Base-by-base conservation (phyloP, 257 asterid species). In the Perilla frutescens region DNA sequence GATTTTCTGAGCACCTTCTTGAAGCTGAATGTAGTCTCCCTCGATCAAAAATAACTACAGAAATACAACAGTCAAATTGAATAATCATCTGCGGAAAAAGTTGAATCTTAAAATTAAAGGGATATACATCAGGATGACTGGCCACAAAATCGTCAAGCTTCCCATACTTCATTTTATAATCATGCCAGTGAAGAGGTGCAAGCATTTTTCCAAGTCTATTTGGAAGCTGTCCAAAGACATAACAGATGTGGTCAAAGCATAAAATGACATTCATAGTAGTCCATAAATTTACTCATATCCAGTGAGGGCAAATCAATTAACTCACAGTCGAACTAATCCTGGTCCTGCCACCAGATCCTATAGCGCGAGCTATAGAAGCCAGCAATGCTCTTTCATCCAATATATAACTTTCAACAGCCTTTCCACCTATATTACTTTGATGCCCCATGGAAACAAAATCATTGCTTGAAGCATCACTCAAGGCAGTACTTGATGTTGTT, bases 131-230 rank as follows among this genome's bases (percentile, higher is more conserved):
- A 74, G 96, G 87, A 82, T 87, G 96, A 79, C 85, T 79, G 65
- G 89, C 85, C 57, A 93, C 91, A 80, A 93, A 93, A 31, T 90
- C 97, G 75, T 93, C 97, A 74, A 93, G 97, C 83, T 90, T 93
- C 70, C 98, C 98, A 41, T 84, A 89, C 84, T 89, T 89, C 87
- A 81, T 90, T 80, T 87, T 93, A 73, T 93, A 93, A 79, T 93
- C 98, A 83, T 90, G 93, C 98, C 98, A 93, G 71, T 87, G 93
- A 54, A 89, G 84, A 15, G 98, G 98, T 13, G 92, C 87, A 47
- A 93, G 93, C 97, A 93, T 93, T 84, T 87, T 90, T 50, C 91
- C 96, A 80, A 93, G 97, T 77, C 97, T 90, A 81, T 87, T 93
- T 40, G 97, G 95, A 65, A 93, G 97, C 98, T 93, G 96, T 77